A percentile compares a stretch with the other conserved stretches of the same genome.
Conservation (phyloP, 1,284 basidiomycete genomes). For the Pseudozyma hubeiensis region DNA sequence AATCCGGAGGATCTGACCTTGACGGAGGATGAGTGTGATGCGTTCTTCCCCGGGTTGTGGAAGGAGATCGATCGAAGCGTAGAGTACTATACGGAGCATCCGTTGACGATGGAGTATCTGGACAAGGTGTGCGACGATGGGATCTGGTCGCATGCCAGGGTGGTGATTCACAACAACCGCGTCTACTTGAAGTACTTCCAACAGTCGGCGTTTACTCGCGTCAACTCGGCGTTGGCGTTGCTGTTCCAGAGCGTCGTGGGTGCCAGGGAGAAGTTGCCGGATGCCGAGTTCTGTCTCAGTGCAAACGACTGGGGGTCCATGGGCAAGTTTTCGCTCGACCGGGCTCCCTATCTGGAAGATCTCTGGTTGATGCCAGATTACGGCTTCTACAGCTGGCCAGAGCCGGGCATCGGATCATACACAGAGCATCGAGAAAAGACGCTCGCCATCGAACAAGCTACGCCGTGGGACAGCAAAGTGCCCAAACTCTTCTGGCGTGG, state of each 20-base stretch:
- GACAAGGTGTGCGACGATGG: constrained; percentile 61
- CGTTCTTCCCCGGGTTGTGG: constrained; percentile 62
- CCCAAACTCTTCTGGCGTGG: constrained; percentile 62
- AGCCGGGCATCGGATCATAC: constrained; percentile 62
- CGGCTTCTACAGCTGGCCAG: constrained; percentile 63
- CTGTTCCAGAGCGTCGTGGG: constrained; percentile 55
- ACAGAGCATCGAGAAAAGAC: constrained; percentile 53
- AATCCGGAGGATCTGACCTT: constrained; percentile 62
- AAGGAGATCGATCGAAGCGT: constrained; percentile 60
- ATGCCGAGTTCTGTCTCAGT: constrained; percentile 65
- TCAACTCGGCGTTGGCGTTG: constrained; percentile 54
- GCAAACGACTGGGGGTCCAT: constrained; percentile 62
- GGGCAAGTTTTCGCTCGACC: constrained; percentile 63
- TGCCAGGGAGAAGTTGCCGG: constrained; percentile 58
- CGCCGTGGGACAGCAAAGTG: constrained; percentile 52
- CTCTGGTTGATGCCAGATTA: constrained; percentile 68
- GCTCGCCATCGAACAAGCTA: constrained; percentile 41
- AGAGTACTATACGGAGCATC: constrained; percentile 50
- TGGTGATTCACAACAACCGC: constrained; percentile 63
- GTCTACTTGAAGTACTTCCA: constrained; percentile 60
- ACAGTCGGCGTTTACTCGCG: constrained; percentile 53
- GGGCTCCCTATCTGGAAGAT: constrained; percentile 54
- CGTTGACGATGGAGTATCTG: constrained; percentile 51
- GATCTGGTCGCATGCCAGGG: constrained; percentile 59
- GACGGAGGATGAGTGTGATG: constrained; percentile 63